phyloP scores from a whole-genome alignment of 768 basidiomycete genomes.

The Thelephora ganbajun region DNA sequence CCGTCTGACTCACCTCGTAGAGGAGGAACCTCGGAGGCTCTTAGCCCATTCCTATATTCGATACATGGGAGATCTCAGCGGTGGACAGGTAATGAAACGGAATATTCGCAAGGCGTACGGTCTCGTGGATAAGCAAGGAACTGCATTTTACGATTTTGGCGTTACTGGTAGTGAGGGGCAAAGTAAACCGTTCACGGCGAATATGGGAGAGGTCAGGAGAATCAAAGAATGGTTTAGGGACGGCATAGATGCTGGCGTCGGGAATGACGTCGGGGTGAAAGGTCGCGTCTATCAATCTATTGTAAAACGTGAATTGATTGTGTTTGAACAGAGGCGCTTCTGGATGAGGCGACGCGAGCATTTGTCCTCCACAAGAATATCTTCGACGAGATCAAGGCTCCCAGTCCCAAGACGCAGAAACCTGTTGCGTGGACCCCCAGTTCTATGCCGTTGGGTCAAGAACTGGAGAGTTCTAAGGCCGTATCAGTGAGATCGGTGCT shows the following conservation, averaged over 20 bases:
- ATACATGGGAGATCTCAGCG: constrained; percentile 70
- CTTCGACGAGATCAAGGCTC: constrained; percentile 14
- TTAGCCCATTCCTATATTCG: constrained; percentile 75
- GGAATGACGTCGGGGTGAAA: constrained; percentile 19
- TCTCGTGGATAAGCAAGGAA: constrained; percentile 34
- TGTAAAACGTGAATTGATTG: neutral
- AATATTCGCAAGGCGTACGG: constrained; percentile 53
- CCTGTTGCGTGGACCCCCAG: too few species aligned
- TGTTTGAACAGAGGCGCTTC: constrained; percentile 9
- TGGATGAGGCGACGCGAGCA: constrained; percentile 19
- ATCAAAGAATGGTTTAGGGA: constrained; percentile 61
- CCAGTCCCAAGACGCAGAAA: constrained; percentile 1
- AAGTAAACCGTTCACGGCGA: constrained; percentile 14
- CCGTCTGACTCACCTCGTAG: constrained; percentile 36
- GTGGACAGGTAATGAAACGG: constrained; percentile 58
- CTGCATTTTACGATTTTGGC: constrained; percentile 59
- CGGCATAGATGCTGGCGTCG: constrained; percentile 24
- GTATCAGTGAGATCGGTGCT: constrained; percentile 11
- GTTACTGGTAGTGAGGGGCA: constrained; percentile 31
- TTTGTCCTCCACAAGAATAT: constrained; percentile 21
- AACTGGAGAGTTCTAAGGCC: neutral
- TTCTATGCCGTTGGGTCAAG: too few species aligned
- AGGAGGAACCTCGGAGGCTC: constrained; percentile 34
- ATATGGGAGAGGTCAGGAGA: constrained; percentile 48
- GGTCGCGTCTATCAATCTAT: constrained; percentile 8